Evolutionary conservation across 139 green algal genomes (phyloP), one percentile per base, ranked within the genome.

Genomic region (Microglena sp.): DNA sequence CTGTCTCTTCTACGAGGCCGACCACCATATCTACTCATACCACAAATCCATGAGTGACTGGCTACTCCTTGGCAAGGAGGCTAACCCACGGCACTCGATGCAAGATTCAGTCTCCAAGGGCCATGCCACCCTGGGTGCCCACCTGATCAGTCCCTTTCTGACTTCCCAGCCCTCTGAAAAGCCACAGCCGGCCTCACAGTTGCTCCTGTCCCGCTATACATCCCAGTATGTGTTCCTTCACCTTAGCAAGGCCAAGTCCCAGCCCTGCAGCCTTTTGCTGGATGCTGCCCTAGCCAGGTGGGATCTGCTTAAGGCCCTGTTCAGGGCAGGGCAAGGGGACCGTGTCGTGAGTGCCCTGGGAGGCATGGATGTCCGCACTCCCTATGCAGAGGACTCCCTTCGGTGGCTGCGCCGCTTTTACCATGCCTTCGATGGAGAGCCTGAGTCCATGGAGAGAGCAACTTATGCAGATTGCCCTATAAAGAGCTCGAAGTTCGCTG

Each of bases 21-120:
- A 76, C 40, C 69, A 76, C 44, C 69, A 76, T 56, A 32, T 76
- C 33, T 76, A 59, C 33, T 35, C 33, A 22, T 5, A 71, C 22
- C 69, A 76, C 55, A 76, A 76, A 55, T 59, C 30, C 27, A 44
- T 76, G n/a, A 44, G 35, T 35, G 69, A 62, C 33, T 62, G 56
- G 60, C 60, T 74, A 30, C n/a, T n/a, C n/a, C n/a, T n/a, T n/a
- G n/a, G 30, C 62, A 3, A 44, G n/a, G n/a, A n/a, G n/a, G n/a
- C n/a, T n/a, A n/a, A n/a, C n/a, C n/a, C n/a, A n/a, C n/a, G n/a
- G n/a, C n/a, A n/a, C n/a, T n/a, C n/a, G n/a, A n/a, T n/a, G n/a
- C n/a, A n/a, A n/a, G n/a, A n/a, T n/a, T n/a, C n/a, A n/a, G n/a
- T n/a, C n/a, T n/a, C n/a, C n/a, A n/a, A n/a, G n/a, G n/a, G n/a